phyloP scores from a whole-genome alignment of 1,284 basidiomycete species.

The Ceratobasidium sp. region DNA sequence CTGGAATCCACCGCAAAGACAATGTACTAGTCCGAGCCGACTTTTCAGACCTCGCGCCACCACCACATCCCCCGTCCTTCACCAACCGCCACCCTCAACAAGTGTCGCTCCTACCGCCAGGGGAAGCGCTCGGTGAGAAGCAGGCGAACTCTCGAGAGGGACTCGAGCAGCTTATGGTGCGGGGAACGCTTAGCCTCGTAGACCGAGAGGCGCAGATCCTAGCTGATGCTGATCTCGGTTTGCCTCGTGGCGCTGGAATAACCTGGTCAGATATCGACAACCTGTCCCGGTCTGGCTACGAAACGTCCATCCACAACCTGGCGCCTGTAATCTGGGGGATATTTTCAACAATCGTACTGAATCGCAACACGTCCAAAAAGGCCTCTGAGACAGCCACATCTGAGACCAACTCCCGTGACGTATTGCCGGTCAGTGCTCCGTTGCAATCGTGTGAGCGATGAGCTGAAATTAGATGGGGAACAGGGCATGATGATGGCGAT shows the following conservation, averaged over 20 bases:
- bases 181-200: not conserved
- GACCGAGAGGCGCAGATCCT: constrained; percentile 1
- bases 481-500: not conserved
- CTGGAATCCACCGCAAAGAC: not conserved
- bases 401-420: not conserved
- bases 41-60: not conserved
- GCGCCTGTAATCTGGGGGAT: constrained; percentile 10
- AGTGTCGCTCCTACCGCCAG: not conserved
- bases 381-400: not conserved
- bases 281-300: not conserved
- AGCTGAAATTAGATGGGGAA: too few species aligned
- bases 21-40: not conserved
- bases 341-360: not conserved
- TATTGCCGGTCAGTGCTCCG: too few species aligned
- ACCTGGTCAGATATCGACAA: not conserved
- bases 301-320: not conserved
- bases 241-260: not conserved
- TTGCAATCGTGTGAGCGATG: too few species aligned
- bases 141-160: constrained; percentile 3
- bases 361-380: too few species aligned
- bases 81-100: not conserved
- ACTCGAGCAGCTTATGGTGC: constrained; percentile 2
- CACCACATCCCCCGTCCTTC: not conserved
- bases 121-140: not conserved
- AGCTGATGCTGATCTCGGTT: not conserved